Conservation (phyloP, 2,329 filamentous ascomycete species). For the Dactylellina parvicollis region DNA sequence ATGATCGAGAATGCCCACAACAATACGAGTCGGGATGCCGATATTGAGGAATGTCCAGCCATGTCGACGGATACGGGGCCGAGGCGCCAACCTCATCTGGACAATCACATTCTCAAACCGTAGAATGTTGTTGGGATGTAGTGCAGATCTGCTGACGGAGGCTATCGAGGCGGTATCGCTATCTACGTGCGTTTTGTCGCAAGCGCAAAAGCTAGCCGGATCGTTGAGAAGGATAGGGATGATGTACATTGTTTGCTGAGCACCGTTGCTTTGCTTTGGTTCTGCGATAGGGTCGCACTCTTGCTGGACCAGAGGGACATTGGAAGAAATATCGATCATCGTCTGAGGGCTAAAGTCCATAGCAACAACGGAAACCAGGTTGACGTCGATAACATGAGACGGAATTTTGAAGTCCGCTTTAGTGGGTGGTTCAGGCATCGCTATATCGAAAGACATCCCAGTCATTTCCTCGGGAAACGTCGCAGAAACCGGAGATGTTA, state of each 20-base stretch:
- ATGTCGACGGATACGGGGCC: conserved; percentile 49
- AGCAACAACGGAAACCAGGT: conserved; percentile 46
- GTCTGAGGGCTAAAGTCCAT: conserved; percentile 52
- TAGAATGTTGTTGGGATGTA: conserved; percentile 51
- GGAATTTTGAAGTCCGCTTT: conserved; percentile 43
- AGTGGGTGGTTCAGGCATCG: neutral
- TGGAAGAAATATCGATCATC: conserved; percentile 52
- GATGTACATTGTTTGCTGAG: conserved; percentile 52
- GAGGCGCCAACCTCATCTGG: conserved; percentile 48
- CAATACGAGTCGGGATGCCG: conserved; percentile 48
- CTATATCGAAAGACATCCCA: conserved; percentile 2
- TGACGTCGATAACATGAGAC: conserved; percentile 53
- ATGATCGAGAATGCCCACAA: conserved; percentile 49
- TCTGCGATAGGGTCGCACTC: conserved; percentile 51
- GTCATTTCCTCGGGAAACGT: conserved; percentile 35
- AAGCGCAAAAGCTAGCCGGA: conserved; percentile 48
- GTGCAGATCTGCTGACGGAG: conserved; percentile 39
- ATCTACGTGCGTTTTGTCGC: conserved; percentile 49
- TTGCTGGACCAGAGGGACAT: conserved; percentile 45
- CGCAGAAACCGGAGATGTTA: conserved; percentile 38
- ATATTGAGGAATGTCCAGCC: conserved; percentile 54
- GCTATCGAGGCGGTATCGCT: conserved; percentile 47
- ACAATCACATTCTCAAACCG: conserved; percentile 53
- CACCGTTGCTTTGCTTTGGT: conserved; percentile 23
- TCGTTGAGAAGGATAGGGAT: conserved; percentile 51